These are phyloP conservation scores for Suillus brevipes DNA, from an alignment of 768 basidiomycete genomes.

Conservation along the genomic window DNA sequence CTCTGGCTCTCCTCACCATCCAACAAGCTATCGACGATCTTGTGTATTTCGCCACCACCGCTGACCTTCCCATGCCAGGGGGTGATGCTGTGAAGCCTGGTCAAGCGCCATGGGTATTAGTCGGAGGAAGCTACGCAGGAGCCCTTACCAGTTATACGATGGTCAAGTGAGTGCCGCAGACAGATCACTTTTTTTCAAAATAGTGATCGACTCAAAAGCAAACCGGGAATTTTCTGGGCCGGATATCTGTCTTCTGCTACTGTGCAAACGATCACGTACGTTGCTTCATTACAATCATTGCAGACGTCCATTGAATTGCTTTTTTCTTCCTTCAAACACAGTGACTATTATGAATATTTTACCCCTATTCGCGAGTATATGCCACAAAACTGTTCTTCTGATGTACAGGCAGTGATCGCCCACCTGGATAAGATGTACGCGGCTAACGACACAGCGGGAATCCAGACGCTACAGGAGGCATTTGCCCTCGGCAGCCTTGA, in stretches of 20 bases:
- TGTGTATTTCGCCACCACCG: conserved; percentile 70
- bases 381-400: conserved; percentile 73
- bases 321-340: background rate
- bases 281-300: conserved; percentile 35
- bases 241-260: conserved; percentile 48
- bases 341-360: conserved; percentile 45
- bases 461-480: conserved; percentile 52
- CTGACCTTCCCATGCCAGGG: conserved; percentile 63
- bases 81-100: conserved; percentile 61
- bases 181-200: background rate
- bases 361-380: conserved; percentile 68
- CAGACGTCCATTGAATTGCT: background rate
- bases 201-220: conserved; percentile 22
- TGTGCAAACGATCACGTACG: conserved; percentile 46
- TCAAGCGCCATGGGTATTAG: conserved; percentile 42
- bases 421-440: conserved; percentile 61
- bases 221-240: conserved; percentile 42
- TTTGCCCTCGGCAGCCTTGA: conserved; percentile 58
- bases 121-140: conserved; percentile 46
- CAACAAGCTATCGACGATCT: conserved; percentile 77
- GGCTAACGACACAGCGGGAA: conserved; percentile 42
- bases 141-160: conserved; percentile 63
- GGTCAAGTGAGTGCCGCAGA: conserved; percentile 51
- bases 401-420: conserved; percentile 61
- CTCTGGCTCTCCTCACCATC: conserved; percentile 61